phyloP scores from a whole-genome alignment of 331 rosid genomes.

The Prunus yedoensis region DNA sequence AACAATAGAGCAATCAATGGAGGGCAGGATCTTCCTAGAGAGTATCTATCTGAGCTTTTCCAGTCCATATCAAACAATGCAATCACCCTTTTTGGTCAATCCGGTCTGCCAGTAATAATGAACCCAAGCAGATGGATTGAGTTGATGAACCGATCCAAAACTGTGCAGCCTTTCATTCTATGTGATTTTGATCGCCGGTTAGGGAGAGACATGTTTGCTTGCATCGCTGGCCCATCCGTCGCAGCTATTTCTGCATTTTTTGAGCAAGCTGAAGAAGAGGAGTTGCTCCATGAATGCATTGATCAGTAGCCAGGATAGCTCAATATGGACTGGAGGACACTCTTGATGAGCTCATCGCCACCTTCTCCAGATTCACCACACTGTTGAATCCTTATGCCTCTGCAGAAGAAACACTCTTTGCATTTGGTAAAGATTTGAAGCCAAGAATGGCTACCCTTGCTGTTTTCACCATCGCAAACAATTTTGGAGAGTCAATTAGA shows the following conservation, averaged over 20 bases:
- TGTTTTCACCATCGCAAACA: conserved; percentile 75
- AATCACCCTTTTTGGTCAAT: conserved; percentile 50
- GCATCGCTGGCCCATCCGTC: conserved; percentile 83
- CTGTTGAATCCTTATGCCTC: conserved; percentile 91
- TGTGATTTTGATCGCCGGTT: conserved; percentile 59
- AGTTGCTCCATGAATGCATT: conserved; percentile 80
- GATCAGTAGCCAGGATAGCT: conserved; percentile 81
- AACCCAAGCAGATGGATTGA: conserved; percentile 82
- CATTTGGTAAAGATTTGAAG: conserved; percentile 76
- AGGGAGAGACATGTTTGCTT: conserved; percentile 94
- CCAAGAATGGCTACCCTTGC: conserved; percentile 87
- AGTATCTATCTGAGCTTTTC: conserved; percentile 76
- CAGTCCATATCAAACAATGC: conserved; percentile 64
- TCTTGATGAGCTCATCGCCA: conserved; percentile 80
- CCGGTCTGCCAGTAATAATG: conserved; percentile 54
- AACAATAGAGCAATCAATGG: conserved; percentile 86
- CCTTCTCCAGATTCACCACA: conserved; percentile 81
- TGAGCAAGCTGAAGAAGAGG: conserved; percentile 84
- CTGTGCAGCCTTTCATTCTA: conserved; percentile 30
- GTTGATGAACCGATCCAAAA: conserved; percentile 68
- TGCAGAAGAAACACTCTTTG: conserved; percentile 77
- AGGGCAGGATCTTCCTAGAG: conserved; percentile 91
- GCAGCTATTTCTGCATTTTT: conserved; percentile 80
- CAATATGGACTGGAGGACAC: conserved; percentile 82
- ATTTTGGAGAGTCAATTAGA: conserved; percentile 57